Evolutionary conservation across 306 rosid species (phyloP), one percentile per base, ranked within the genome.

Genomic region (Cicer cuneatum): DNA sequence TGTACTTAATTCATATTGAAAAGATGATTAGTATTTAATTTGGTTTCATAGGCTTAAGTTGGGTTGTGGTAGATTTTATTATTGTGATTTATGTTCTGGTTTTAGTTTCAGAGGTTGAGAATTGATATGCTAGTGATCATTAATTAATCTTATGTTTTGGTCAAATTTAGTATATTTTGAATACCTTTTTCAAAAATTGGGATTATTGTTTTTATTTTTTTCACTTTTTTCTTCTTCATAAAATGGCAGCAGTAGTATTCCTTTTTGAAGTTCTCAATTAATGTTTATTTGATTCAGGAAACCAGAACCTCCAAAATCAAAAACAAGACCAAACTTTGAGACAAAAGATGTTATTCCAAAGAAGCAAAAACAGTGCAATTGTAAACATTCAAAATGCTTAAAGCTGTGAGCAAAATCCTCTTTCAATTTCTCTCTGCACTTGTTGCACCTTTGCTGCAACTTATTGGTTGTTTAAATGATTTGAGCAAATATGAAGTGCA

Each of bases 341-440:
- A 79, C 78, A 33, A 91, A 94, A 83, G 97, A 91, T 24, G 85
- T 80, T 60, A 94, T 97, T 79, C 99, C 97, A 37, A 94, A 90
- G 87, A 94, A 92, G 84, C 97, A 91, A 80, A 92, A 94, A 61
- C 99, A 94, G 85, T 94, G 99, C 75, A 94, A 91, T 75, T 92
- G 97, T 77, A 94, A 89, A 86, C 94, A 93, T 79, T 93, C 98
- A 46, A 91, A 88, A 78, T 93, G 98, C 82, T 82, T 93, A 80
- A 94, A 94, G 93, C 83, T 91, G 99, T 94, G 87, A 88, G 98
- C 73, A 81, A 76, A 76, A 75, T 62, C 51, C 54, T 53, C 75
- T 43, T 49, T 80, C 52, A 12, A 53, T 80, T 61, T 70, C 68
- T 76, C n/a, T 65, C 18, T 58, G 58, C 19, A 14, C 53, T n/a